Evolutionary conservation across 768 basidiomycete species (phyloP).

Genomic region (Paxillus rubicundulus): DNA sequence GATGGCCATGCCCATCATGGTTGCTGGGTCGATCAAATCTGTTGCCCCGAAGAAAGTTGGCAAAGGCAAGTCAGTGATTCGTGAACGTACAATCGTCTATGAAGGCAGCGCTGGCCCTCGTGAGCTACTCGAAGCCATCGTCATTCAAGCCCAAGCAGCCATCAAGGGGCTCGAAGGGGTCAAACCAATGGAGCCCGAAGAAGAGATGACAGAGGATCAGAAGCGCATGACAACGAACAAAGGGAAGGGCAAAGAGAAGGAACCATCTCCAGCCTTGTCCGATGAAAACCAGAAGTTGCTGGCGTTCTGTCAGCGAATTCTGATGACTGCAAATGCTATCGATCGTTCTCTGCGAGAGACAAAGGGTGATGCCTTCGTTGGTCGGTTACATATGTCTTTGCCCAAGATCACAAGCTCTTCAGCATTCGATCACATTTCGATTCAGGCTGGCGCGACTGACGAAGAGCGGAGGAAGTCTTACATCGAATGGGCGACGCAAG

Average conservation of each 20-base stretch:
- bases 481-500: constrained; percentile 76
- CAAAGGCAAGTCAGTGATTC: constrained; percentile 48
- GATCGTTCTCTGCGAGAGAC: constrained; percentile 86
- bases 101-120: constrained; percentile 90
- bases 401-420: constrained; percentile 66
- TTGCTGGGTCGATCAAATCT: constrained; percentile 64
- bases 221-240: constrained; percentile 80
- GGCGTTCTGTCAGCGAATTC: constrained; percentile 82
- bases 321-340: constrained; percentile 78
- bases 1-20: constrained; percentile 98
- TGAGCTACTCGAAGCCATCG: constrained; percentile 87
- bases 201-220: constrained; percentile 85
- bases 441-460: constrained; percentile 53
- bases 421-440: constrained; percentile 38
- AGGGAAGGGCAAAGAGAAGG: constrained; percentile 56
- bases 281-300: constrained; percentile 80
- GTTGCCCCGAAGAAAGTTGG: constrained; percentile 54
- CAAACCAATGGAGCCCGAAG: constrained; percentile 44
- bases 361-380: constrained; percentile 85
- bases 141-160: constrained; percentile 90
- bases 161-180: constrained; percentile 79
- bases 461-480: constrained; percentile 70
- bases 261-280: constrained; percentile 38
- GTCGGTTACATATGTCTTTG: constrained; percentile 69
- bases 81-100: constrained; percentile 83